Conservation (phyloP, 2,329 filamentous ascomycete species). For the Trichoderma cornu-damae region DNA sequence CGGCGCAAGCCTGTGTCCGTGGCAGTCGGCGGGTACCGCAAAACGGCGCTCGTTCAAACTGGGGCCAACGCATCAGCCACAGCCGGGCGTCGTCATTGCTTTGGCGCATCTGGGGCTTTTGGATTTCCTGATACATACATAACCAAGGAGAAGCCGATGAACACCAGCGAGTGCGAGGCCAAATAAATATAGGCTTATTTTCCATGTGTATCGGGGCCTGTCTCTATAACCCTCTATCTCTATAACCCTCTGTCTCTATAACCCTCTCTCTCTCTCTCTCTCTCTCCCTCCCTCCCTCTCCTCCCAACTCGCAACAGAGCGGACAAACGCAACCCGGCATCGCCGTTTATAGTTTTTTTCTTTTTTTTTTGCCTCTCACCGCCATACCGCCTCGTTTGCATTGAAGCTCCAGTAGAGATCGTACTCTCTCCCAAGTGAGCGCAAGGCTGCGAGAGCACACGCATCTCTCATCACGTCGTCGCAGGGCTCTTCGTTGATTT, state of each 20-base stretch:
- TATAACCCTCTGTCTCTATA: neutral
- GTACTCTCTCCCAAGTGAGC: too few relatives aligned
- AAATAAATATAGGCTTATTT: too few relatives aligned
- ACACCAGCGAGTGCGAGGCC: too few relatives aligned
- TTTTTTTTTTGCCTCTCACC: slow-evolving; percentile 12
- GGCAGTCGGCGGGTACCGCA: neutral
- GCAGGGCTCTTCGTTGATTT: neutral
- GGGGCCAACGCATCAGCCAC: slow-evolving; percentile 11
- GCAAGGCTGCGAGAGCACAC: too few relatives aligned
- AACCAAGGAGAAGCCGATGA: too few relatives aligned
- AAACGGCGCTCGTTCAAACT: neutral
- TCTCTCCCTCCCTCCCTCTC: neutral
- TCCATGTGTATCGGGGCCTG: neutral
- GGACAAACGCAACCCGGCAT: neutral
- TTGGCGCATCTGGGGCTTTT: neutral
- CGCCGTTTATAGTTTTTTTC: neutral
- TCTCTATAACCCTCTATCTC: neutral
- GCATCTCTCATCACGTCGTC: neutral
- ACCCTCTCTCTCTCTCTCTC: neutral
- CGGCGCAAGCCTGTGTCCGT: neutral
- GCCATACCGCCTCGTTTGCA: neutral
- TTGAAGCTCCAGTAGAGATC: neutral
- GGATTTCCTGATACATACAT: neutral
- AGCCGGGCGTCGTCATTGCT: slow-evolving; percentile 10
- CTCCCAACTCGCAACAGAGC: neutral